A percentile compares a stretch with the other conserved stretches of the same genome.
phyloP scores from a whole-genome alignment of 768 basidiomycete species.

The Rhizopogon roseolus region DNA sequence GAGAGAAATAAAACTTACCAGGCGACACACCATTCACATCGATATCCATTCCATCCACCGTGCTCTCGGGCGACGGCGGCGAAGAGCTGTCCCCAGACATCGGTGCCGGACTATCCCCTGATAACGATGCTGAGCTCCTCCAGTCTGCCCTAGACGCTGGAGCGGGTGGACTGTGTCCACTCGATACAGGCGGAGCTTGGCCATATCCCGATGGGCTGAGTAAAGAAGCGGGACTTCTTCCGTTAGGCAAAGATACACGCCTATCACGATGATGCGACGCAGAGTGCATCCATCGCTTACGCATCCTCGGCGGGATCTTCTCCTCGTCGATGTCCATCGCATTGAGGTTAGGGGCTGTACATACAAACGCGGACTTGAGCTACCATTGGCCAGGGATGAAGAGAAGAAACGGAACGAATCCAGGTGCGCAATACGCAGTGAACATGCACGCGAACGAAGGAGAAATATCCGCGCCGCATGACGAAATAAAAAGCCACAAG shows the following conservation, averaged over 20 bases:
- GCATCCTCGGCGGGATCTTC: slow-evolving; percentile 59
- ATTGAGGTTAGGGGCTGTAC: slow-evolving; percentile 1
- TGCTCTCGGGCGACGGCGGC: slow-evolving; percentile 1
- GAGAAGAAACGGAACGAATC: background rate
- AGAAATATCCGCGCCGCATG: background rate
- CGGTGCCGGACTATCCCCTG: slow-evolving; percentile 5
- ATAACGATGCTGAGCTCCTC: slow-evolving; percentile 14
- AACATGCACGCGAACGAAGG: background rate
- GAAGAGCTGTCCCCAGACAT: background rate
- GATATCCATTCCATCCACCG: slow-evolving; percentile 7
- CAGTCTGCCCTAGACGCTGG: slow-evolving; percentile 18
- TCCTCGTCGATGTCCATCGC: slow-evolving; percentile 23
- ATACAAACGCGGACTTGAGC: background rate
- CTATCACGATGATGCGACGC: background rate
- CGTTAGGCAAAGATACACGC: background rate
- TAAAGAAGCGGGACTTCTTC: too few relatives aligned
- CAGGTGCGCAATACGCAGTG: too few relatives aligned
- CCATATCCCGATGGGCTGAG: background rate
- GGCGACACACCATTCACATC: slow-evolving; percentile 19
- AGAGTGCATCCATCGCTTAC: slow-evolving; percentile 39
- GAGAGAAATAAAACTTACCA: slow-evolving; percentile 12
- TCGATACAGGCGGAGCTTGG: background rate
- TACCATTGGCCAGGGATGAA: background rate
- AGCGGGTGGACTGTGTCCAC: background rate
- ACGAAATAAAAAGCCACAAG: background rate